Base-by-base conservation (phyloP, 805 yeast species). In the Schwanniomyces sp. region DNA sequence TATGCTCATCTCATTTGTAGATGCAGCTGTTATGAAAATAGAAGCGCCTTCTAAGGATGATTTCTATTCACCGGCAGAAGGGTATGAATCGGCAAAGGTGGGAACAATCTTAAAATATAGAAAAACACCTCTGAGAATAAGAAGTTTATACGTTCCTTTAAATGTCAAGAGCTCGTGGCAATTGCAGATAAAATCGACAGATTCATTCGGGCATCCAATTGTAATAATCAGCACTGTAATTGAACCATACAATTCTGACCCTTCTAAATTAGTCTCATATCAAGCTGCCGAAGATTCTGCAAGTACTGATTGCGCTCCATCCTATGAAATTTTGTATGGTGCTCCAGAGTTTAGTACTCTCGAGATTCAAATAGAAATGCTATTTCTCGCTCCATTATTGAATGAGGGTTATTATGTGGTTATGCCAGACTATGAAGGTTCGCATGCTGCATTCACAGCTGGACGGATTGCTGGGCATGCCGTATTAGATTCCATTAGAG, bases 391-490 rank as follows among this genome's bases (percentile, higher is more conserved):
- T 37, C 45, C 52, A 1, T 54, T 53, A 5, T 47, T 62, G 24
- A 50, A 57, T 24, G 45, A 55, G 30, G 50, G 50, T 11, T 43
- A 38, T 9, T 59, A 56, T 25, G 53, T 59, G 4, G 52, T 53
- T 2, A 40, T 50, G 8, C 64, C 69, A 2, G 70, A 66, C 48
- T 56, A 64, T 43, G 63, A 64, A 40, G 70, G 70, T 1, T 57
- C 59, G 1, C 53, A 52, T 16, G 57, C 58, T 2, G 56, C 67
- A 1, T 66, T 61, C 43, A 52, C 59, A 7, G 64, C 56, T 18
- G 64, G 62, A 3, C 38, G 45, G 10, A 55, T 52, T 27, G 55
- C 63, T 1, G 69, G 66, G 1, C 54, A 57, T 7, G 59, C 62
- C 9, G 48, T 56, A 1, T 53, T 66, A 38, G 62, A 66, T 45